Evolutionary conservation across 768 basidiomycete genomes (phyloP).

Genomic region (Tephrocybe rancida): DNA sequence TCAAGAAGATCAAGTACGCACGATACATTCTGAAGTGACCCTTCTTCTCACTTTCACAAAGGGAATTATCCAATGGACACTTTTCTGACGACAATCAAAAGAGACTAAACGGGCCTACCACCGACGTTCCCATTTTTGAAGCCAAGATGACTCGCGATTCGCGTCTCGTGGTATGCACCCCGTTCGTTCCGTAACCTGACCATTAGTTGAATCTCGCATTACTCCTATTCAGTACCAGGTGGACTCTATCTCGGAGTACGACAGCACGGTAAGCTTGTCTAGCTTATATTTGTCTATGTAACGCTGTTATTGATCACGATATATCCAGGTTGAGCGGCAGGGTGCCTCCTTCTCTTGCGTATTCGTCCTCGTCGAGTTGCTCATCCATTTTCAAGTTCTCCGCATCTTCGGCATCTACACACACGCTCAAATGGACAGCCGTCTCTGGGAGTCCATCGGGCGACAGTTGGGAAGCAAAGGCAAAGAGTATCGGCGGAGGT

Average conservation of each 20-base stretch:
- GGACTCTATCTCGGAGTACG: conserved; percentile 14
- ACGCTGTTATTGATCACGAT: background rate
- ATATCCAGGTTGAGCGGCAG: conserved; percentile 15
- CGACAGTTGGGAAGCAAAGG: conserved; percentile 40
- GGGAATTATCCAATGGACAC: conserved; percentile 56
- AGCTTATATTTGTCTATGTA: background rate
- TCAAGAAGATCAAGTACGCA: conserved; percentile 70
- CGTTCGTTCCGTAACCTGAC: background rate
- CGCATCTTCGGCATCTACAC: conserved; percentile 28
- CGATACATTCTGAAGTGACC: background rate
- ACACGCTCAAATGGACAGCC: conserved; percentile 38
- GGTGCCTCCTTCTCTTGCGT: background rate
- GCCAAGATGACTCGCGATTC: conserved; percentile 18
- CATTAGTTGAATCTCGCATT: background rate
- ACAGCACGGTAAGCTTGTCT: conserved; percentile 4
- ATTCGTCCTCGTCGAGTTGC: background rate
- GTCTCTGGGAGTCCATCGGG: conserved; percentile 40
- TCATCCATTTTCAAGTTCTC: conserved; percentile 6
- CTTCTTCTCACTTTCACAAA: conserved; percentile 23
- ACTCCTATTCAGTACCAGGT: conserved; percentile 16
- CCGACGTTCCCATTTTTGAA: conserved; percentile 16
- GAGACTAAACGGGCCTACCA: conserved; percentile 11
- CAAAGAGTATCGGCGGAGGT: conserved; percentile 58
- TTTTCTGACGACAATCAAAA: conserved; percentile 19
- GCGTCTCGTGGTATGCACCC: conserved; percentile 13